These are phyloP conservation scores for Neofusicoccum sp. DNA, from an alignment of 2,329 filamentous ascomycete genomes.

Conservation along the genomic window DNA sequence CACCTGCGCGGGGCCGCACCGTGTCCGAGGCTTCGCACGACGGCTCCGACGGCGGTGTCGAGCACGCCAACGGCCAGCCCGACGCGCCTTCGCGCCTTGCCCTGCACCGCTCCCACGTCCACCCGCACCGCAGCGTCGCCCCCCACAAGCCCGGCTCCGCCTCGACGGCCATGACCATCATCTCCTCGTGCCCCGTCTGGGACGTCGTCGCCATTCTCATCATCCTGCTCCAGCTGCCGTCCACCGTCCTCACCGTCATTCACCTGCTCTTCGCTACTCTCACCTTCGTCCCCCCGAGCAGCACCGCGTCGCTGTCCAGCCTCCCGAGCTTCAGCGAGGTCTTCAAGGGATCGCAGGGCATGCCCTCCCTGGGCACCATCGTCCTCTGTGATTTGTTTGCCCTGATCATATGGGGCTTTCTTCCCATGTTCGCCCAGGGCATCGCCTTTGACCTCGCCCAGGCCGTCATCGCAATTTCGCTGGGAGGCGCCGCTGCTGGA, in stretches of 20 bases:
- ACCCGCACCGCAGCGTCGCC: conserved; percentile 44
- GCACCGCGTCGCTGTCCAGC: conserved; percentile 73
- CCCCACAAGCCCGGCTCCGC: conserved; percentile 66
- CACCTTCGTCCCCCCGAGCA: conserved; percentile 81
- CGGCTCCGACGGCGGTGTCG: conserved; percentile 43
- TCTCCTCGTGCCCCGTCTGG: conserved; percentile 85
- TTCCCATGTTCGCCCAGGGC: conserved; percentile 85
- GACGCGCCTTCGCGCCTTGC: conserved; percentile 39
- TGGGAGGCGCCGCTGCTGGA: conserved; percentile 77
- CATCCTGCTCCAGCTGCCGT: conserved; percentile 88
- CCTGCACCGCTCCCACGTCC: conserved; percentile 51
- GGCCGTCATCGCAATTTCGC: conserved; percentile 86
- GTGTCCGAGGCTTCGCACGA: conserved; percentile 49
- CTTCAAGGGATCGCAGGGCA: conserved; percentile 83
- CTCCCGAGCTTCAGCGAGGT: conserved; percentile 85
- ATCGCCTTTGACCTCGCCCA: conserved; percentile 89
- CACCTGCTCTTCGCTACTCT: conserved; percentile 91
- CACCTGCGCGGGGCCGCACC: conserved; percentile 40
- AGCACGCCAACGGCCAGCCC: conserved; percentile 33
- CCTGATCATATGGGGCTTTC: conserved; percentile 81
- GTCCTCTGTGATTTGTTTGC: conserved; percentile 82
- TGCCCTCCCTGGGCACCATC: conserved; percentile 82
- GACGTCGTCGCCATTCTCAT: conserved; percentile 97
- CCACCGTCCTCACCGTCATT: conserved; percentile 82
- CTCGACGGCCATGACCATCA: conserved; percentile 79